Evolutionary conservation across 805 yeast genomes (phyloP), one percentile per base, ranked within the genome.

Genomic region (Yarrowia yakushimensis): DNA sequence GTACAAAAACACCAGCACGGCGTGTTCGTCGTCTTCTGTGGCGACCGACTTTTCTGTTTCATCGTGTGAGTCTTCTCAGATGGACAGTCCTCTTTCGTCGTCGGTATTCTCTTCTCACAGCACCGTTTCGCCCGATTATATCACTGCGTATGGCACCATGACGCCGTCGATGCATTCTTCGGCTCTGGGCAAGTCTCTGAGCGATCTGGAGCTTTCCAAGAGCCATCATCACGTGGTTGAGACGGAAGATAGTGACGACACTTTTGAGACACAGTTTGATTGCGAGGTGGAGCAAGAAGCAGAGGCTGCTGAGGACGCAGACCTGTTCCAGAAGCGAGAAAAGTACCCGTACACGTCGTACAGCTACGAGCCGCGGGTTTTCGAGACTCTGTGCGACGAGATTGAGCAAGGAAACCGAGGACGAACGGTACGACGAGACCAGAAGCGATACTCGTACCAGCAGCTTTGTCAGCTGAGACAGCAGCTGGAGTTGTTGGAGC

Each of bases 391-490:
- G 27, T 55, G 48, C 30, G 61, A 55, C 39, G 61, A 55, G 37
- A 39, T 55, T 23, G 61, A 55, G 48, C 61, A 39, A 30, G 61
- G 39, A 8, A 55, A 55, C 48, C 48, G 61, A 10, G 61, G 61
- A 12, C 28, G 61, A 18, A 55, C 61, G 12, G 10, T 15, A 2
- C 13, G 39, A 20, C 27, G 61, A 15, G 61, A 55, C 30, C 61
- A 55, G 48, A 28, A 31, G n/a, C 48, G 61, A n/a, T 55, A 55
- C 30, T 55, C 61, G 11, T 41, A 55, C 23, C 48, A 39, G 36
- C 61, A 55, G 17, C 39, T 55, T 20, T 39, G 46, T 15, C 48
- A 55, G 61, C 30, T 55, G 17, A 12, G 61, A n/a, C 36, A 39
- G 22, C 61, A 55, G 30, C 15, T 55, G 30, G 61, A 55, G 37